These are phyloP conservation scores for Aspergillus ochraceus DNA, from an alignment of 2,329 filamentous ascomycete species.

Conservation along the genomic window DNA sequence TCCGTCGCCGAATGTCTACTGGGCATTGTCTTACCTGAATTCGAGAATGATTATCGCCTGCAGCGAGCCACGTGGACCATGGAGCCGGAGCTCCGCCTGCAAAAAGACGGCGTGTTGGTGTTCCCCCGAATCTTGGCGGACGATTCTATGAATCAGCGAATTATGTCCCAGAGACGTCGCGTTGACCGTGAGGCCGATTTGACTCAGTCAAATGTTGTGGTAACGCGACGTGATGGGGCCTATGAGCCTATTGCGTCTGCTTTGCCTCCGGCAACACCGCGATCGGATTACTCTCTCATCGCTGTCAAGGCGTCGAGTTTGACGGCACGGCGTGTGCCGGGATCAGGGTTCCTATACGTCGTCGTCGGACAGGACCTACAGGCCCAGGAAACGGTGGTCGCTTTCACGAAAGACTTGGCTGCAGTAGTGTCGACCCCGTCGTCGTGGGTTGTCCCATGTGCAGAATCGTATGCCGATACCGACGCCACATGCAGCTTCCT, in stretches of 20 bases:
- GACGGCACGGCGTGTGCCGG: not conserved
- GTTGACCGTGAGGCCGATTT: not conserved
- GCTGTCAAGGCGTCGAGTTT: not conserved
- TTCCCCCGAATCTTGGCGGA: not conserved
- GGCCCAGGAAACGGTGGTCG: no score
- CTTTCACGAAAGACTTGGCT: not conserved
- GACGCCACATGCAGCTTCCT: no score
- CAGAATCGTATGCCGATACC: no score
- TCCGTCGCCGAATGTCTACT: not conserved
- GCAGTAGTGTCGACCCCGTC: not conserved
- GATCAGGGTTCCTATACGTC: not conserved
- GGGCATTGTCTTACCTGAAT: not conserved
- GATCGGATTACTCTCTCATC: not conserved
- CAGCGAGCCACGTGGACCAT: not conserved
- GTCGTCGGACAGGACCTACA: not conserved
- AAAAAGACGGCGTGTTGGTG: not conserved
- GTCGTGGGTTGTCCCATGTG: not conserved
- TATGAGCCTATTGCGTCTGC: not conserved
- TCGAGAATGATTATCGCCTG: not conserved
- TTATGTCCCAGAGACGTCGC: not conserved
- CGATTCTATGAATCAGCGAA: not conserved
- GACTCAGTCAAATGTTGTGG: no score
- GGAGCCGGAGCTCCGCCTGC: not conserved
- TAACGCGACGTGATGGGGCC: not conserved
- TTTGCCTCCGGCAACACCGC: not conserved